Evolutionary conservation across 495 filamentous ascomycete genomes (phyloP), one percentile per base, ranked within the genome.

Genomic region (Daldinia vernicosa): DNA sequence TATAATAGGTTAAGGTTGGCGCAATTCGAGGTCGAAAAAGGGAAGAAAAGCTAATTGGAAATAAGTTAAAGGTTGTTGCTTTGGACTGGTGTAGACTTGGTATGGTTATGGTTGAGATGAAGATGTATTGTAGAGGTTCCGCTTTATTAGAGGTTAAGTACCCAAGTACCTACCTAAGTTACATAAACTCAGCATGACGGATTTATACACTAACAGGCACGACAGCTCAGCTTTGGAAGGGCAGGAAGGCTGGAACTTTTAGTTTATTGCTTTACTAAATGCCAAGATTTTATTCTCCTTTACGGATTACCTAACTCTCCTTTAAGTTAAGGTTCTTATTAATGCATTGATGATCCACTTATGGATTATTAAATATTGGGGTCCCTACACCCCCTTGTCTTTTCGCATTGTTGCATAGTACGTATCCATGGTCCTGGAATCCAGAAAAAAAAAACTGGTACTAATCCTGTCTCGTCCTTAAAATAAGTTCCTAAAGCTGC

Each of bases 391-490:
- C 52, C 53, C 39, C 45, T n/a, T 28, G 65, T 47, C 27, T 9
- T 53, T 53, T 35, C 11, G 50, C 24, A 53, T 53, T 53, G 26
- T 17, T 53, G 22, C 40, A 45, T 45, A 3, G n/a, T 45, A 14
- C 26, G 15, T 7, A 56, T 3, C 60, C 66, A 63, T 69, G 67
- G 67, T 47, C 35, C 60, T 64, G 67, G 67, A 64, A 59, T 51
- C 45, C 33, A 37, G 30, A 52, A 55, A 47, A 61, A 55, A 69
- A 69, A 69, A 57, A 59, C 27, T 70, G 54, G 59, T 69, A 63
- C 66, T 60, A 70, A 64, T 63, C 61, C 50, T 28, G 55, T 30
- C 43, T 51, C 28, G 55, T 40, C 43, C 57, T 60, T 58, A 22
- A 57, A 57, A 56, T 43, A 69, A 47, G 19, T 26, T 17, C 4